Evolutionary conservation across 345 rosid species (phyloP).

Genomic region (Aquilaria yunnanensis): DNA sequence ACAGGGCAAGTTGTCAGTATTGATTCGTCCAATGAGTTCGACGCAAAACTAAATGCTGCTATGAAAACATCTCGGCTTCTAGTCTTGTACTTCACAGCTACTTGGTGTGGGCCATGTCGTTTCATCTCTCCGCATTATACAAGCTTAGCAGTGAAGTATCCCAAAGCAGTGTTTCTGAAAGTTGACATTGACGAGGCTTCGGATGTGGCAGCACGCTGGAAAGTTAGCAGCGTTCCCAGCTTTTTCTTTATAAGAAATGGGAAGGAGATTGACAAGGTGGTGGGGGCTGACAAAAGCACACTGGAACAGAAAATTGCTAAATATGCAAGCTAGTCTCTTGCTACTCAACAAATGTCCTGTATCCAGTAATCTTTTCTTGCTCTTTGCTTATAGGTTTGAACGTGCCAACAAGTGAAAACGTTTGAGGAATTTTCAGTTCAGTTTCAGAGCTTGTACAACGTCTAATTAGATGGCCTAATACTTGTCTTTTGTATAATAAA

Average conservation of each 20-base stretch:
- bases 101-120: conserved; percentile 96
- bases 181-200: conserved; percentile 62
- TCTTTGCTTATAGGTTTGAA: too few relatives aligned
- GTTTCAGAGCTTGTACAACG: too few relatives aligned
- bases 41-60: conserved; percentile 59
- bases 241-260: conserved; percentile 68
- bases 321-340: conserved; percentile 30
- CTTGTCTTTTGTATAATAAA: too few relatives aligned
- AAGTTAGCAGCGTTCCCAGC: conserved; percentile 70
- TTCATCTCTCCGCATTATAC: conserved; percentile 77
- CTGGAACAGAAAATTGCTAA: conserved; percentile 67
- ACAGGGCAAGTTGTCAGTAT: conserved; percentile 75
- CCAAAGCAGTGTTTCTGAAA: conserved; percentile 71
- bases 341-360: not conserved
- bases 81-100: conserved; percentile 80
- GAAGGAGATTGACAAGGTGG: conserved; percentile 77
- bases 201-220: conserved; percentile 61
- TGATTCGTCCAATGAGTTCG: conserved; percentile 60
- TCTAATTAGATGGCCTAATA: too few relatives aligned
- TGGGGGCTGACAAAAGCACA: conserved; percentile 74
- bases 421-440: too few relatives aligned
- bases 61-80: conserved; percentile 63
- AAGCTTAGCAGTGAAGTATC: conserved; percentile 61
- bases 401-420: too few relatives aligned
- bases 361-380: not conserved